Conservation (phyloP, 2,329 filamentous ascomycete genomes). For the Exophiala sideris region DNA sequence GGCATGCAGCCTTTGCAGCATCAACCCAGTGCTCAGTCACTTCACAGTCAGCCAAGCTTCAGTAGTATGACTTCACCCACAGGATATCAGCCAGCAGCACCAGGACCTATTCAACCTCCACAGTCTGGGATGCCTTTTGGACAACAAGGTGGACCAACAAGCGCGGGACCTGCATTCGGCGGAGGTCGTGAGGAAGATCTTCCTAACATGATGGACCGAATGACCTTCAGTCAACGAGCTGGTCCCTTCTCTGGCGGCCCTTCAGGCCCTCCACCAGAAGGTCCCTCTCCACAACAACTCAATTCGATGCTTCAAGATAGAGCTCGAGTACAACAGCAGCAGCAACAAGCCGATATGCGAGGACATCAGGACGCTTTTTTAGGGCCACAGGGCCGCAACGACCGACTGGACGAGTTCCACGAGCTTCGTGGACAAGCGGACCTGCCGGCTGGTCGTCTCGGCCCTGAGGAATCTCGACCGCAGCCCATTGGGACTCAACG, state of each 20-base stretch:
- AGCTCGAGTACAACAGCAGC: constrained; percentile 48
- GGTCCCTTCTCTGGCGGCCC: constrained; percentile 48
- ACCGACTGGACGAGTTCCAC: constrained; percentile 80
- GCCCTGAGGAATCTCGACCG: constrained; percentile 40
- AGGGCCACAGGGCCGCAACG: constrained; percentile 54
- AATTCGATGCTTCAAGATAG: constrained; percentile 60
- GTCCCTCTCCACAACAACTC: constrained; percentile 54
- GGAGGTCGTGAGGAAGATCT: constrained; percentile 68
- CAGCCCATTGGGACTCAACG: constrained; percentile 36
- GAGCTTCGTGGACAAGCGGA: constrained; percentile 72
- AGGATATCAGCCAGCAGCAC: constrained; percentile 62
- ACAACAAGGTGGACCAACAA: constrained; percentile 9
- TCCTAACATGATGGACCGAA: constrained; percentile 60
- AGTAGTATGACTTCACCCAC: constrained; percentile 89
- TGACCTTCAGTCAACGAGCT: constrained; percentile 56
- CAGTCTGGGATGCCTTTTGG: constrained; percentile 12
- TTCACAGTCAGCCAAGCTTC: constrained; percentile 96
- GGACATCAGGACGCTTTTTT: constrained; percentile 43
- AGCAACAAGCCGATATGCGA: constrained; percentile 33
- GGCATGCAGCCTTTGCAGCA: constrained; percentile 70
- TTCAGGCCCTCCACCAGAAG: constrained; percentile 44
- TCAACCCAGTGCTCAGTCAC: constrained; percentile 89
- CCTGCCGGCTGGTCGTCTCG: constrained; percentile 32
- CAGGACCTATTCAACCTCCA: constrained; percentile 55
- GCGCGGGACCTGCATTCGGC: constrained; percentile 9